Conservation (phyloP, 495 filamentous ascomycete species). For the Pseudoneurospora amorphoporcata region DNA sequence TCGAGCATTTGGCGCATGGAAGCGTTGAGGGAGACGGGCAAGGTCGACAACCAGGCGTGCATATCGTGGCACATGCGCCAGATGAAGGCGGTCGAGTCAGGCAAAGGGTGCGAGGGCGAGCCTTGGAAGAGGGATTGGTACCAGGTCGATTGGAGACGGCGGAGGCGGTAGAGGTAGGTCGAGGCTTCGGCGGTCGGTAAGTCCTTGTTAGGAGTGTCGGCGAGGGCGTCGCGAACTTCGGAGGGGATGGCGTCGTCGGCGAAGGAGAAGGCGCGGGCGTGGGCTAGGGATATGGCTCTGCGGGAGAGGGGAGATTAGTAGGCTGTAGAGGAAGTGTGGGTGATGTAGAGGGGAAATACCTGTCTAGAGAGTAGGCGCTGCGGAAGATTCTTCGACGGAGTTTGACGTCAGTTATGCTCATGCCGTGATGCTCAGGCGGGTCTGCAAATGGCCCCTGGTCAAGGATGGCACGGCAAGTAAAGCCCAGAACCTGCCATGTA, state of each 20-base stretch:
- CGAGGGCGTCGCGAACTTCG: slow-evolving; percentile 47
- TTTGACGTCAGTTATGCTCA: slow-evolving; percentile 55
- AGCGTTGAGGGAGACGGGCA: slow-evolving; percentile 47
- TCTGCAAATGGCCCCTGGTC: slow-evolving; percentile 89
- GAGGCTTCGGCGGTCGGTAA: slow-evolving; percentile 37
- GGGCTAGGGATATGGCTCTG: slow-evolving; percentile 71
- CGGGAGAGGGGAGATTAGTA: background rate
- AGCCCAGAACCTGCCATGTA: slow-evolving; percentile 81
- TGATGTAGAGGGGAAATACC: slow-evolving; percentile 37
- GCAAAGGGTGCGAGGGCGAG: slow-evolving; percentile 46
- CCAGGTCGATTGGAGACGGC: slow-evolving; percentile 66
- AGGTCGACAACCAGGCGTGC: slow-evolving; percentile 52
- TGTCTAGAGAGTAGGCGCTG: slow-evolving; percentile 77
- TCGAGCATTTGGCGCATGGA: slow-evolving; percentile 60
- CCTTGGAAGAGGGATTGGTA: slow-evolving; percentile 76
- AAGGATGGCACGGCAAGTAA: slow-evolving; percentile 71
- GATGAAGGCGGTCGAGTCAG: slow-evolving; percentile 47
- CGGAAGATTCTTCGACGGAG: slow-evolving; percentile 72
- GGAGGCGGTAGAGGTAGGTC: slow-evolving; percentile 62
- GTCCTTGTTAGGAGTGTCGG: slow-evolving; percentile 25
- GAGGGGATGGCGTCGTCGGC: slow-evolving; percentile 63
- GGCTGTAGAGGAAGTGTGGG: background rate
- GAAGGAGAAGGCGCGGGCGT: slow-evolving; percentile 77
- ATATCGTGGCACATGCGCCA: slow-evolving; percentile 55
- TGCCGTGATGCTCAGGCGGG: slow-evolving; percentile 52